Percentiles rank a stretch among this genome's conserved stretches.
These are phyloP conservation scores for Elaeis oleifera DNA, from an alignment of 202 grass and related monocot species.

Conservation along the genomic window DNA sequence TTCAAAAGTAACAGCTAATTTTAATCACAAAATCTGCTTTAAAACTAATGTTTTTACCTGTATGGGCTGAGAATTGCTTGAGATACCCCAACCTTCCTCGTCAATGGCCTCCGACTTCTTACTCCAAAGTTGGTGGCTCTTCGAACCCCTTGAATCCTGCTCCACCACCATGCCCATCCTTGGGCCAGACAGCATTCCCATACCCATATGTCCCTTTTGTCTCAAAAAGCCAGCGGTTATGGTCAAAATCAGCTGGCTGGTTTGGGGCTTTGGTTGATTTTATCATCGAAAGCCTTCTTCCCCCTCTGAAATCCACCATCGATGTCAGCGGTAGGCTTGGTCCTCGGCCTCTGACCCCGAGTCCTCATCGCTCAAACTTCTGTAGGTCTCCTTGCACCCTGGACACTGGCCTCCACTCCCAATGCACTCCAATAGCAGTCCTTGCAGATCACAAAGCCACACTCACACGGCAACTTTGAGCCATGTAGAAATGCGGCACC, in stretches of 20 bases:
- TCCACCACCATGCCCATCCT: conserved; percentile 29
- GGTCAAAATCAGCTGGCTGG: conserved; percentile 76
- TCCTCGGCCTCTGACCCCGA: conserved; percentile 38
- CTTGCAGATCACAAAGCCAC: conserved; percentile 78
- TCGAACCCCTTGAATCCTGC: conserved; percentile 61
- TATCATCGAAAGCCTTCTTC: conserved; percentile 44
- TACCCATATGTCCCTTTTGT: conserved; percentile 96
- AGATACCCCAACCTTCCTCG: conserved; percentile 73
- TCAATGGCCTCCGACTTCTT: conserved; percentile 54
- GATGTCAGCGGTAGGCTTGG: conserved; percentile 56
- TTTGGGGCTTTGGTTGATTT: conserved; percentile 62
- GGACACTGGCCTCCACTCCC: conserved; percentile 46
- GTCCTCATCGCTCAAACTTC: conserved; percentile 19
- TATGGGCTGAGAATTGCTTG: conserved; percentile 83
- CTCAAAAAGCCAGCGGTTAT: conserved; percentile 85
- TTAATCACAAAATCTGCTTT: too few relatives aligned
- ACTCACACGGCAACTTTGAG: conserved; percentile 50
- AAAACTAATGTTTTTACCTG: conserved; percentile 39
- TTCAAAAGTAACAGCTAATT: too few relatives aligned
- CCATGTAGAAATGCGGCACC: conserved; percentile 40
- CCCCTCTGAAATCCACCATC: conserved; percentile 28
- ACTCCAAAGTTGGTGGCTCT: conserved; percentile 66
- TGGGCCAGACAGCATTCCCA: conserved; percentile 88
- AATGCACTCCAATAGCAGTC: conserved; percentile 80
- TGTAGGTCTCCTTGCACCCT: conserved; percentile 79